These are phyloP conservation scores for Morella rubra DNA, from an alignment of 306 rosid genomes.

Conservation along the genomic window DNA sequence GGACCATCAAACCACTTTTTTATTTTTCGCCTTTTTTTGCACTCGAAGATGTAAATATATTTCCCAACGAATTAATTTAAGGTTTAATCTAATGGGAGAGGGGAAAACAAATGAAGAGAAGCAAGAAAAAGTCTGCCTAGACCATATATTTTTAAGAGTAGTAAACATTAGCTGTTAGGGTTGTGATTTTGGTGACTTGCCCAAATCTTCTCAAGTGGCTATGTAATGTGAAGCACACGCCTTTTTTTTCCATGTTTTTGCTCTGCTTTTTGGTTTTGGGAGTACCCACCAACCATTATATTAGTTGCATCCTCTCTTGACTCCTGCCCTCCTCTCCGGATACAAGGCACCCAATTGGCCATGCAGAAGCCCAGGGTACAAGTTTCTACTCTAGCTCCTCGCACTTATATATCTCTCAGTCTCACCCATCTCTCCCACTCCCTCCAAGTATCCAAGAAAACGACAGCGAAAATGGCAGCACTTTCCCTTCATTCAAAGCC, in stretches of 20 bases:
- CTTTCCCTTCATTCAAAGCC: conserved; percentile 29
- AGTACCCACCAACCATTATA: conserved; percentile 66
- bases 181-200: conserved; percentile 52
- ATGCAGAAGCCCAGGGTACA: conserved; percentile 14
- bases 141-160: conserved; percentile 10
- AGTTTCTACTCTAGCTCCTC: conserved; percentile 6
- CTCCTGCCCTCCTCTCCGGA: conserved; percentile 27
- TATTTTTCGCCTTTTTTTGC: too few species aligned
- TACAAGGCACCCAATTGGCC: conserved; percentile 33
- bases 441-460: conserved; percentile 24
- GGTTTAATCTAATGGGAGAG: background rate
- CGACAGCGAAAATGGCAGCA: conserved; percentile 42
- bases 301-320: conserved; percentile 94
- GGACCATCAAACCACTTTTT: conserved; percentile 12
- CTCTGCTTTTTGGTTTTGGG: conserved; percentile 23
- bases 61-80: background rate
- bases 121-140: background rate
- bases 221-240: conserved; percentile 2
- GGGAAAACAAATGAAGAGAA: background rate
- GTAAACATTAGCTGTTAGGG: conserved; percentile 33
- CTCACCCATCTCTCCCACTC: conserved; percentile 51
- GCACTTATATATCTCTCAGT: conserved; percentile 31
- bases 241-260: too few species aligned
- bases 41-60: background rate
- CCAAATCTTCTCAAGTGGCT: background rate